phyloP scores from a whole-genome alignment of 306 rosid species.

The Vigna reflexopilosa region DNA sequence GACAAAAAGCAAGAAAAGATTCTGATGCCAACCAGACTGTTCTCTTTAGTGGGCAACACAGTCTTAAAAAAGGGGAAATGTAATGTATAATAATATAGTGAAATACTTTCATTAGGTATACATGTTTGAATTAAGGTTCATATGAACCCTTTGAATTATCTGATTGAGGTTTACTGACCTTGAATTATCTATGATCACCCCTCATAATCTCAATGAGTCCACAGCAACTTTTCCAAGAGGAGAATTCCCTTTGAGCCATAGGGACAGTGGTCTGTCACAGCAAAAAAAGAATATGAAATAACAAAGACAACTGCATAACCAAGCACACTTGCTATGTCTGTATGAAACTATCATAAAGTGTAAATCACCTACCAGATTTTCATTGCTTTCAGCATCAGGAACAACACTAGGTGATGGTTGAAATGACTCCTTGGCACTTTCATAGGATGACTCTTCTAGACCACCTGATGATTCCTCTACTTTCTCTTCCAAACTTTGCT shows the following conservation, averaged over 20 bases:
- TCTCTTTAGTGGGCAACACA: constrained; percentile 4
- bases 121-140: neutral
- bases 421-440: constrained; percentile 35
- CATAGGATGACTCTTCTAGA: constrained; percentile 46
- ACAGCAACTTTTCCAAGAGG: constrained; percentile 80
- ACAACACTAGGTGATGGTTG: constrained; percentile 46
- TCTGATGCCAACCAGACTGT: constrained; percentile 29
- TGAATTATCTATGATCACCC: constrained; percentile 57
- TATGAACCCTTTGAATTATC: neutral
- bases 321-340: neutral
- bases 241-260: constrained; percentile 43
- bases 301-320: neutral
- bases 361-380: constrained; percentile 53
- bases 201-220: constrained; percentile 66
- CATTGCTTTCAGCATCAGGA: constrained; percentile 42
- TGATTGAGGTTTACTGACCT: constrained; percentile 48
- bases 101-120: neutral
- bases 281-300: constrained; percentile 12
- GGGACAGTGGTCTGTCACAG: constrained; percentile 45
- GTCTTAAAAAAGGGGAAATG: constrained; percentile 3
- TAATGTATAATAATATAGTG: neutral
- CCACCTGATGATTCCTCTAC: constrained; percentile 49
- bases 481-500: constrained; percentile 42
- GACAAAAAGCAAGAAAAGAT: constrained; percentile 2
- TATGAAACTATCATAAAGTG: constrained; percentile 6